Evolutionary conservation across 306 rosid genomes (phyloP).

Genomic region (Canavalia gladiata): DNA sequence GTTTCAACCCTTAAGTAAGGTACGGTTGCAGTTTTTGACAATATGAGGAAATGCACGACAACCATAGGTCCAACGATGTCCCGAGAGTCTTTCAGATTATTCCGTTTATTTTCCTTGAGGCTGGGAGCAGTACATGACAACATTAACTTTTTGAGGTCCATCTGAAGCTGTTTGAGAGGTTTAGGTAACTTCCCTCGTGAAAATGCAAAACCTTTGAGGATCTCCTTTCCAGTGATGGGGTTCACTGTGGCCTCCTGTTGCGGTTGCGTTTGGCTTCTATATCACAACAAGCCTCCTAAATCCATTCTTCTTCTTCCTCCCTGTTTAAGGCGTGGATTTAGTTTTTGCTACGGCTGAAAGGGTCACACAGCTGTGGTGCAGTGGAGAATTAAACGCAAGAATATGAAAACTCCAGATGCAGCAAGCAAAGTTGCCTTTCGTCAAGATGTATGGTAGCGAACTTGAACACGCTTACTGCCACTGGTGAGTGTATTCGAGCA

Average conservation of each 20-base stretch:
- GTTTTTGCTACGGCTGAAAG: not conserved
- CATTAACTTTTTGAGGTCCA: slow-evolving; percentile 92
- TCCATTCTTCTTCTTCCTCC: slow-evolving; percentile 31
- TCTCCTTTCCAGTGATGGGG: slow-evolving; percentile 89
- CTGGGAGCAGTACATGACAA: slow-evolving; percentile 86
- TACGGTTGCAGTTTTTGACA: slow-evolving; percentile 81
- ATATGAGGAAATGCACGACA: slow-evolving; percentile 90
- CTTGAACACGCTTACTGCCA: no score
- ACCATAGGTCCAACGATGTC: slow-evolving; percentile 98
- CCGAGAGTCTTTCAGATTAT: slow-evolving; percentile 83
- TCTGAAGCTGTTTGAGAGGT: slow-evolving; percentile 84
- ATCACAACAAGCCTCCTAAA: slow-evolving; percentile 65
- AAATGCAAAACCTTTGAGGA: slow-evolving; percentile 89
- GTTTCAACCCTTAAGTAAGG: slow-evolving; percentile 90
- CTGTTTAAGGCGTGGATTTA: not conserved
- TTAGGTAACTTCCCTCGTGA: slow-evolving; percentile 84
- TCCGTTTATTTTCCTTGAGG: slow-evolving; percentile 94
- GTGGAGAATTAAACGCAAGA: no score
- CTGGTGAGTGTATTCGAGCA: no score
- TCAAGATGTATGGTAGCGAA: no score
- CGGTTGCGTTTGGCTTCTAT: slow-evolving; percentile 53
- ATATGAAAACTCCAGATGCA: no score
- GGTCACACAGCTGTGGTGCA: not conserved
- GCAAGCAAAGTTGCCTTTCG: no score
- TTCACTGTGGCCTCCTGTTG: slow-evolving; percentile 65